Conservation (phyloP, 73 alveolate genomes). For the Blepharisma japonicum region DNA sequence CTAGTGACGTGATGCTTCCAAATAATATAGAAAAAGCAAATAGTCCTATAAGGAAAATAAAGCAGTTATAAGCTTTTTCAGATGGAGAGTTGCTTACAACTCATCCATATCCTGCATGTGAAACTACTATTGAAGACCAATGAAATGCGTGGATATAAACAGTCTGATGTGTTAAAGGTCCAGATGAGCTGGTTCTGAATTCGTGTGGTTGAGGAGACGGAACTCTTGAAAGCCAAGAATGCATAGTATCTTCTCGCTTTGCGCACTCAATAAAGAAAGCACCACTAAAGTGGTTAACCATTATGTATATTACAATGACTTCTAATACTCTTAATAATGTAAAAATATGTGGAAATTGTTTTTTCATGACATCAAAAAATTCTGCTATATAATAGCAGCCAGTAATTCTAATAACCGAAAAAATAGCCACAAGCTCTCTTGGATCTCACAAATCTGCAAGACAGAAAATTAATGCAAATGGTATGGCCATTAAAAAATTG, state of each 20-base stretch:
- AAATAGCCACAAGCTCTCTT: background rate
- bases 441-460: background rate
- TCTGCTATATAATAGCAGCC: too few species aligned
- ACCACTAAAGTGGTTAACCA: too few species aligned
- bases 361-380: too few species aligned
- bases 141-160: constrained; percentile 53
- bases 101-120: constrained; percentile 68
- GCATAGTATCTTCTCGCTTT: background rate
- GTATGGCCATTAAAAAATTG: background rate
- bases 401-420: background rate
- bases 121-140: constrained; percentile 42
- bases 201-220: background rate
- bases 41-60: constrained; percentile 38
- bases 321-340: too few species aligned
- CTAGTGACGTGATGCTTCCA: constrained; percentile 55
- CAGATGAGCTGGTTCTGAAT: too few species aligned
- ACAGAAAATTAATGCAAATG: background rate
- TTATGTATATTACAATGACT: too few species aligned
- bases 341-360: too few species aligned
- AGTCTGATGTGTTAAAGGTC: too few species aligned
- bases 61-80: constrained; percentile 47
- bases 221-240: background rate
- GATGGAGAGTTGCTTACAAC: constrained; percentile 33
- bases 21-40: constrained; percentile 54
- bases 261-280: too few species aligned